These are phyloP conservation scores for Pseudonitzschia delicatissima DNA, from an alignment of 108 stramenopile genomes.

Conservation along the genomic window DNA sequence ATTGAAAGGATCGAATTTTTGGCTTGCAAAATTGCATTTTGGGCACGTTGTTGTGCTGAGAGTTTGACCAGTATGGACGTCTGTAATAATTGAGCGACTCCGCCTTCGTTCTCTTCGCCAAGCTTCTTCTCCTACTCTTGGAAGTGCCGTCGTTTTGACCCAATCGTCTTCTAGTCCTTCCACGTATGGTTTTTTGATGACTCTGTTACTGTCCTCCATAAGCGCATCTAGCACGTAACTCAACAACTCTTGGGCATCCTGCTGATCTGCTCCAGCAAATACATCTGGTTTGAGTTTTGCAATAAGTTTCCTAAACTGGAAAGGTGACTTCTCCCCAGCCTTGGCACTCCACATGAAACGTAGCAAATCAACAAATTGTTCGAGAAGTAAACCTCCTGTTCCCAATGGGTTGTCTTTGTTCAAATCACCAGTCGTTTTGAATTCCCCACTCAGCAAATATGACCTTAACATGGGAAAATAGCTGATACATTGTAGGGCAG, in stretches of 20 bases:
- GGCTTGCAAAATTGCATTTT: constrained; percentile 68
- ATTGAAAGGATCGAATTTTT: constrained; percentile 94
- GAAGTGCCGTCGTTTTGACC: constrained; percentile 52
- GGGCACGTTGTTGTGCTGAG: constrained; percentile 84
- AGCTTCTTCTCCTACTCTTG: constrained; percentile 75
- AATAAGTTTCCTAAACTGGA: constrained; percentile 67
- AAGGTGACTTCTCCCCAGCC: constrained; percentile 70
- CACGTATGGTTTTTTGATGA: constrained; percentile 89
- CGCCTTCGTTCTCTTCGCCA: constrained; percentile 72
- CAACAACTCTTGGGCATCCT: constrained; percentile 94
- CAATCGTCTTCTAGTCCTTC: constrained; percentile 86
- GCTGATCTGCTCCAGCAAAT: constrained; percentile 93
- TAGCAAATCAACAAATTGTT: constrained; percentile 87
- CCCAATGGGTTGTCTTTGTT: constrained; percentile 95
- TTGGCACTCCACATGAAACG: constrained; percentile 84
- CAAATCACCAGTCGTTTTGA: constrained; percentile 73
- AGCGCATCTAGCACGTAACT: constrained; percentile 90
- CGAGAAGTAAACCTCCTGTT: constrained; percentile 89
- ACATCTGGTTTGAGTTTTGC: constrained; percentile 70
- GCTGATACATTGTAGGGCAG: constrained; percentile 92
- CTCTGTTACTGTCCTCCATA: constrained; percentile 94
- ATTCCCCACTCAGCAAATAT: constrained; percentile 82
- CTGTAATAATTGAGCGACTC: constrained; percentile 76
- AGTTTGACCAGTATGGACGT: constrained; percentile 84
- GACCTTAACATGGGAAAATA: constrained; percentile 86